These are phyloP conservation scores for Rhododendron vialii DNA, from an alignment of 148 eudicot species.

Conservation along the genomic window DNA sequence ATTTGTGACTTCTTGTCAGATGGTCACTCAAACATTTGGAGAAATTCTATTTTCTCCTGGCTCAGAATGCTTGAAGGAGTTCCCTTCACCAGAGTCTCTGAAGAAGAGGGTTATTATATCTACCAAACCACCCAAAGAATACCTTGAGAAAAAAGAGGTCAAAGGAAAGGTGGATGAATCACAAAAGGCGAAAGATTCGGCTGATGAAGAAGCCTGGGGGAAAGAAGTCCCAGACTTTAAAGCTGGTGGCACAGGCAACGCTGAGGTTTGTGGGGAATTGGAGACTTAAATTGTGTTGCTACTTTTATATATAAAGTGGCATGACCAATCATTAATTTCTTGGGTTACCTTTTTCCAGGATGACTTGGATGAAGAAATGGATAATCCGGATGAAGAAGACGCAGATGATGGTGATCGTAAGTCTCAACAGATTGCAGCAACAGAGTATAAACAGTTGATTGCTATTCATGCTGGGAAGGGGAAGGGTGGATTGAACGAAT, in stretches of 20 bases:
- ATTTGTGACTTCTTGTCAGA: slow-evolving; percentile 36
- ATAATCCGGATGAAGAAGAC: slow-evolving; percentile 43
- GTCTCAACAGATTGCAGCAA: slow-evolving; percentile 36
- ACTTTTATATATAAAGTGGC: not conserved
- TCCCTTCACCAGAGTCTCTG: slow-evolving; percentile 76
- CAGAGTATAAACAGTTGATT: slow-evolving; percentile 60
- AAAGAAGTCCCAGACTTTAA: slow-evolving; percentile 47
- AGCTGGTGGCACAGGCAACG: slow-evolving; percentile 13
- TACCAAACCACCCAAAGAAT: slow-evolving; percentile 89
- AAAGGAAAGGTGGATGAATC: slow-evolving; percentile 31
- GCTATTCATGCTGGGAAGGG: slow-evolving; percentile 81
- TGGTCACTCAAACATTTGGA: slow-evolving; percentile 82
- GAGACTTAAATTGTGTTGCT: not conserved
- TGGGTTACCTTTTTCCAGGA: slow-evolving; percentile 13
- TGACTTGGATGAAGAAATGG: slow-evolving; percentile 43
- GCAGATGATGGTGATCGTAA: slow-evolving; percentile 29
- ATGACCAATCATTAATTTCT: not conserved
- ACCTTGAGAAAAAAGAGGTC: slow-evolving; percentile 41
- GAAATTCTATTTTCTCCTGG: slow-evolving; percentile 66
- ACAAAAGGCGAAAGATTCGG: slow-evolving; percentile 29
- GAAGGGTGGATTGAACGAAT: slow-evolving; percentile 58
- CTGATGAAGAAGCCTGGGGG: slow-evolving; percentile 75
- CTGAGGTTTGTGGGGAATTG: slow-evolving; percentile 34
- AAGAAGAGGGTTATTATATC: slow-evolving; percentile 69
- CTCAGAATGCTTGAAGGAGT: slow-evolving; percentile 55